Conservation (phyloP, 306 rosid genomes). For the Quercus variabilis region DNA sequence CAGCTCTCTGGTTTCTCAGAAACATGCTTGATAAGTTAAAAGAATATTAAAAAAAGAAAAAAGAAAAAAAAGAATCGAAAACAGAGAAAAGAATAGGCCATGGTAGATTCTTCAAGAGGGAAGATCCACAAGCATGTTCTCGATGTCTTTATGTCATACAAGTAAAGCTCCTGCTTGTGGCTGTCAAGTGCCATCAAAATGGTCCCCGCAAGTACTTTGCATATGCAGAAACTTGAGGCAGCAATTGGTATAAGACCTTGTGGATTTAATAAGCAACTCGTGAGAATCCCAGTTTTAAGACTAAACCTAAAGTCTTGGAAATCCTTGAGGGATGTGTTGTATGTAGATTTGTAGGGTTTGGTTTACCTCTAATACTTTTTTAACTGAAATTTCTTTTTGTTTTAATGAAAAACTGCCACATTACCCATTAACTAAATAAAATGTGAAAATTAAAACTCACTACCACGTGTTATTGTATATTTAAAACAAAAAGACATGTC, state of each 20-base stretch:
- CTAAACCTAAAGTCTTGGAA: no score
- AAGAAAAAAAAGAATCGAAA: not conserved
- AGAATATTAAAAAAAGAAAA: not conserved
- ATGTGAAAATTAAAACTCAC: no score
- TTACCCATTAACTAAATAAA: no score
- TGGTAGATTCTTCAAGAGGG: slow-evolving; percentile 13
- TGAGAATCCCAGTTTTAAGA: no score
- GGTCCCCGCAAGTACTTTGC: not conserved
- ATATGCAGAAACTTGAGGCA: slow-evolving; percentile 23
- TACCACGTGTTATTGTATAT: no score
- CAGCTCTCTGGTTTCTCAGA: not conserved
- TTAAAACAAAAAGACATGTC: no score
- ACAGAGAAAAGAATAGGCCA: not conserved
- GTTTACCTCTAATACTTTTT: no score
- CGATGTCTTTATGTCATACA: not conserved
- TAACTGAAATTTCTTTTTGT: no score
- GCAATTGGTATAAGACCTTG: not conserved
- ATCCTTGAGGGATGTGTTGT: no score
- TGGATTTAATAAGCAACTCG: no score
- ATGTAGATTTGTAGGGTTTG: no score
- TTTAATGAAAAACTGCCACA: no score
- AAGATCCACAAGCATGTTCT: slow-evolving; percentile 31
- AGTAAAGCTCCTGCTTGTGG: slow-evolving; percentile 10
- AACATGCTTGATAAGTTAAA: not conserved
- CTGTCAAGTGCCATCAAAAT: not conserved